These are phyloP conservation scores for Pseudogymnoascus pannorum DNA, from an alignment of 2,329 filamentous ascomycete species.

Conservation along the genomic window DNA sequence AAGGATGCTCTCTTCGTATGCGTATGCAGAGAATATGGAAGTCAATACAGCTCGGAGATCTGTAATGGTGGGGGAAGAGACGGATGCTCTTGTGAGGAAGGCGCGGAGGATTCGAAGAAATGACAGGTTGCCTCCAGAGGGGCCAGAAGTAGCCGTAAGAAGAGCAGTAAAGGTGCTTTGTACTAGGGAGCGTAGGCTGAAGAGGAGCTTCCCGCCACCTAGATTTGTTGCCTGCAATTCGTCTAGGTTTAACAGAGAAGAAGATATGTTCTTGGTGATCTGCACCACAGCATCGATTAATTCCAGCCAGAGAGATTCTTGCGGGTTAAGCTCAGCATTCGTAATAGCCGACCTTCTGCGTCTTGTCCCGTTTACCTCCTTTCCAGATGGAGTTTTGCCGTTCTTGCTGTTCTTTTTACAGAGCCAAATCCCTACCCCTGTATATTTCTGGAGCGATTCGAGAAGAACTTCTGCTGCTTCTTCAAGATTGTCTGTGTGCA, in stretches of 20 bases:
- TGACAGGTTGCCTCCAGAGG: constrained; percentile 49
- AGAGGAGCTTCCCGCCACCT: constrained; percentile 55
- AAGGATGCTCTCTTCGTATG: constrained; percentile 88
- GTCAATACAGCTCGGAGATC: constrained; percentile 78
- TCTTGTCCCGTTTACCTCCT: constrained; percentile 26
- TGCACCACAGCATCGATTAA: constrained; percentile 54
- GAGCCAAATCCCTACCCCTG: constrained; percentile 89
- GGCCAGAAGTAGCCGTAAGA: constrained; percentile 61
- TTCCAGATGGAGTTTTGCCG: constrained; percentile 46
- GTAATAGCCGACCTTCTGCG: constrained; percentile 35
- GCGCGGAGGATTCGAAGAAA: constrained; percentile 85
- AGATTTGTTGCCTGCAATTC: constrained; percentile 26
- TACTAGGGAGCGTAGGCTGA: constrained; percentile 67
- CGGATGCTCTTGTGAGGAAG: constrained; percentile 77
- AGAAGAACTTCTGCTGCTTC: constrained; percentile 68
- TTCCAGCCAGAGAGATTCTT: constrained; percentile 53
- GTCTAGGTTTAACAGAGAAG: constrained; percentile 39
- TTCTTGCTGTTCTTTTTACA: constrained; percentile 83
- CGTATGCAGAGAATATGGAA: constrained; percentile 91
- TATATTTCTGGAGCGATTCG: constrained; percentile 77
- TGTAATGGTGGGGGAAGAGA: constrained; percentile 74
- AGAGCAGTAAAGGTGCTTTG: constrained; percentile 88
- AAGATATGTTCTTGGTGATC: constrained; percentile 57
- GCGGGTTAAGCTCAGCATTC: constrained; percentile 39
- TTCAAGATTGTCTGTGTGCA: constrained; percentile 47